Base-by-base conservation (phyloP, 1,284 basidiomycete species). In the Fistulinella staudtii region DNA sequence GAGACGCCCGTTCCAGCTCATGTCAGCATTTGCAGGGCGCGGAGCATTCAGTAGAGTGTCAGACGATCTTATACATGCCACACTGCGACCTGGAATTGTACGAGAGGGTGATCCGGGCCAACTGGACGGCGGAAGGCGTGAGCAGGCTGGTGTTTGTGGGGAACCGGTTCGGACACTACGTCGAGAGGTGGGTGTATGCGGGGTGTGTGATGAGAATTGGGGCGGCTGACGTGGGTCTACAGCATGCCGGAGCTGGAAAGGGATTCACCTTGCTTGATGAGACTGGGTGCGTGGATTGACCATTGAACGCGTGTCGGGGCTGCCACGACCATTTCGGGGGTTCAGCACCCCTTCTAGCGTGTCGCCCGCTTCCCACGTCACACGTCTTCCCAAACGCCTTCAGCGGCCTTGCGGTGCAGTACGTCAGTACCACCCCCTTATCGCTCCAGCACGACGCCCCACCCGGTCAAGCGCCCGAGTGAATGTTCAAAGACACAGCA, bases 11-110 rank as follows among this genome's bases (percentile, higher is more conserved):
- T 41, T 34, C 43, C 29, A 40, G 33, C 38, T 57, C 7, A 25
- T 51, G 4, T 58, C 34, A 17, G 37, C 24, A 40, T 30, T 27
- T 39, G 34, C 51, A 75, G 73, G 64, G 68, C 37, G 64, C 61
- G 41, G 57, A 56, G 35, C 65, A 75, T 51, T 50, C 58, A 11
- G 39, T 73, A 37, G 43, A 47, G 22, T 45, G 51, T 50, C 76
- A 77, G 49, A 85, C 82, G 37, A 68, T 88, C 44, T 69, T 80
- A 43, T 86, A 77, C 66, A 86, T 87, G 84, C 85, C 84, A 24
- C 85, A 88, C 59, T 88, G 85, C 57, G 83, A 85, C 58, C 56
- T 82, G 57, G 70, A 72, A 46, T 69, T 88, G 21, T 86, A 87
- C 63, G 82, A 88, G 57, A 72, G 66, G 51, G 56, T 86, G 37